phyloP scores from a whole-genome alignment of 805 yeast species.

The Barnettozyma siamensis region DNA sequence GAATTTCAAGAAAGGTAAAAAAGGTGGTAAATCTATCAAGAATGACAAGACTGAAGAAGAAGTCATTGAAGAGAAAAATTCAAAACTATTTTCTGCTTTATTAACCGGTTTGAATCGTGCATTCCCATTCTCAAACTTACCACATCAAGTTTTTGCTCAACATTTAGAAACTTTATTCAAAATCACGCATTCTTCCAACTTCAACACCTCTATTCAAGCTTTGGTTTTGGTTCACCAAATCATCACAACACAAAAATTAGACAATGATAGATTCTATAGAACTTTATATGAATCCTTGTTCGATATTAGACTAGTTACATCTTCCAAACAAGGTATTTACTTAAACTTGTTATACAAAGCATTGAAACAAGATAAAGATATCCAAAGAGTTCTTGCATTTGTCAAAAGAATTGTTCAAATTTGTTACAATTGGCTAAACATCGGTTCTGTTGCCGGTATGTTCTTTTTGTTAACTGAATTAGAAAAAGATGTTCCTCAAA shows the following conservation, averaged over 20 bases:
- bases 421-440: conserved; percentile 77
- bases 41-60: conserved; percentile 59
- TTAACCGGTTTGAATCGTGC: conserved; percentile 95
- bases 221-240: conserved; percentile 80
- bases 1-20: conserved; percentile 73
- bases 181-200: conserved; percentile 90
- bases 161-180: conserved; percentile 82
- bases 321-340: conserved; percentile 91
- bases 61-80: conserved; percentile 68
- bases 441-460: conserved; percentile 87
- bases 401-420: conserved; percentile 86
- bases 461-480: conserved; percentile 67
- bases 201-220: conserved; percentile 92
- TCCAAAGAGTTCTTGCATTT: conserved; percentile 73
- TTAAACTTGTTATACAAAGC: conserved; percentile 82
- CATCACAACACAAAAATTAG: conserved; percentile 50
- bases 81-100: conserved; percentile 82
- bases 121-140: conserved; percentile 81
- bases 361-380: conserved; percentile 59
- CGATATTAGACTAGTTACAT: conserved; percentile 75
- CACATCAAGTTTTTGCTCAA: conserved; percentile 59
- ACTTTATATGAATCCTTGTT: conserved; percentile 85
- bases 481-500: conserved; percentile 55
- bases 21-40: conserved; percentile 81
- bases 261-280: conserved; percentile 68